A percentile compares a stretch with the other conserved stretches of the same genome.
phyloP scores from a whole-genome alignment of 306 rosid species.

The Senna siamea region DNA sequence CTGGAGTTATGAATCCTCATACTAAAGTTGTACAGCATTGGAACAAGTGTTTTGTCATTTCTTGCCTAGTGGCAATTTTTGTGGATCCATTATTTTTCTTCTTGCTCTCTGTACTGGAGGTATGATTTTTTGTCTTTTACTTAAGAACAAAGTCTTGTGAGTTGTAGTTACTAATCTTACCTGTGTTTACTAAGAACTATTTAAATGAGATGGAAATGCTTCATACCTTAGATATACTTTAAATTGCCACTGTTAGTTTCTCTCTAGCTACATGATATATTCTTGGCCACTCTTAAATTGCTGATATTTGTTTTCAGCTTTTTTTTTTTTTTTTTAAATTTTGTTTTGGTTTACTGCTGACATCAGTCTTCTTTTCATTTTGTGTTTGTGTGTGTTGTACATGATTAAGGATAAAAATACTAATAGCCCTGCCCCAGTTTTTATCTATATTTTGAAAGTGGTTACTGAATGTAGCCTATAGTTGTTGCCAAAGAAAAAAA shows the following conservation, averaged over 20 bases:
- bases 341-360: not conserved
- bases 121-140: slow-evolving; percentile 40
- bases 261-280: not conserved
- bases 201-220: slow-evolving; percentile 20
- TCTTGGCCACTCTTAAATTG: too few species aligned
- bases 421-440: not conserved
- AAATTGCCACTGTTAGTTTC: not conserved
- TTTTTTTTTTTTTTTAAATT: not conserved
- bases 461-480: too few species aligned
- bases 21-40: slow-evolving; percentile 70
- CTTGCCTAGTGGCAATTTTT: slow-evolving; percentile 71
- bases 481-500: not conserved
- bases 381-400: not conserved
- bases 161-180: slow-evolving; percentile 10
- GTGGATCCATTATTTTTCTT: slow-evolving; percentile 87
- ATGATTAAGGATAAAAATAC: not conserved
- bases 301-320: not conserved
- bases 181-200: slow-evolving; percentile 6
- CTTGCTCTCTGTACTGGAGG: slow-evolving; percentile 55
- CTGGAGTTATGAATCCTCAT: slow-evolving; percentile 89
- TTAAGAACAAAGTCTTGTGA: slow-evolving; percentile 3
- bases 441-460: not conserved
- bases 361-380: not conserved
- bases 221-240: not conserved
- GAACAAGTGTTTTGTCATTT: slow-evolving; percentile 72